Percentiles rank a stretch among this genome's conserved stretches.
phyloP scores from a whole-genome alignment of 495 filamentous ascomycete genomes.

The Tuber borchii region DNA sequence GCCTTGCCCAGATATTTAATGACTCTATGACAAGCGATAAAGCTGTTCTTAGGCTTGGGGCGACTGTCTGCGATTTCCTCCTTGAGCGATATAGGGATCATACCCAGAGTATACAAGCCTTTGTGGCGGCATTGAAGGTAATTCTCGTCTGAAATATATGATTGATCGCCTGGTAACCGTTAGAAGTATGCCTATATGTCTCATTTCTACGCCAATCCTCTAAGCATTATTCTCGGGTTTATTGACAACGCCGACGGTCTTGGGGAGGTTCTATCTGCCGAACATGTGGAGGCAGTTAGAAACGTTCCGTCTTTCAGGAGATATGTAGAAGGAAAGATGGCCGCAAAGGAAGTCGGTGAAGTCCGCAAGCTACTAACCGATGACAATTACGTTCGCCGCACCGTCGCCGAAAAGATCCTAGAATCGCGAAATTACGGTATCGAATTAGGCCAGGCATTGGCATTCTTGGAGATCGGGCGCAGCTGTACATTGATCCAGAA shows the following conservation, averaged over 20 bases:
- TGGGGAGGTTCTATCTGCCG: slow-evolving; percentile 46
- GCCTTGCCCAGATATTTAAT: slow-evolving; percentile 73
- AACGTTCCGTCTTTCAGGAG: slow-evolving; percentile 72
- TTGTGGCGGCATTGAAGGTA: slow-evolving; percentile 75
- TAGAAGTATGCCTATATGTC: slow-evolving; percentile 86
- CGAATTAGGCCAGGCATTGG: slow-evolving; percentile 48
- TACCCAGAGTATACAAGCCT: slow-evolving; percentile 76
- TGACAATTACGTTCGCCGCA: slow-evolving; percentile 47
- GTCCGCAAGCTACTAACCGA: slow-evolving; percentile 51
- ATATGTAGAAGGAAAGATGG: slow-evolving; percentile 46
- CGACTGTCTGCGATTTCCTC: slow-evolving; percentile 54
- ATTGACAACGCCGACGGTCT: slow-evolving; percentile 39
- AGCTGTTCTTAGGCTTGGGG: slow-evolving; percentile 61
- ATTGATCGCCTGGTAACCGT: slow-evolving; percentile 10
- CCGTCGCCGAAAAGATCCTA: slow-evolving; percentile 41
- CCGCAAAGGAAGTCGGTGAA: slow-evolving; percentile 43
- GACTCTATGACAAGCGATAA: slow-evolving; percentile 54
- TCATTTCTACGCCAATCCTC: slow-evolving; percentile 85
- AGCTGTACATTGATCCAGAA: slow-evolving; percentile 45
- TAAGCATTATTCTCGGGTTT: slow-evolving; percentile 60
- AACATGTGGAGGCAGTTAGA: slow-evolving; percentile 68
- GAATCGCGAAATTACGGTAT: slow-evolving; percentile 46
- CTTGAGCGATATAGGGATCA: slow-evolving; percentile 76
- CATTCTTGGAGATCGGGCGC: slow-evolving; percentile 47
- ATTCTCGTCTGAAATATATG: slow-evolving; percentile 7